Evolutionary conservation across 805 yeast species (phyloP), one percentile per base, ranked within the genome.

Genomic region (Saccharomycopsis fibuligera): DNA sequence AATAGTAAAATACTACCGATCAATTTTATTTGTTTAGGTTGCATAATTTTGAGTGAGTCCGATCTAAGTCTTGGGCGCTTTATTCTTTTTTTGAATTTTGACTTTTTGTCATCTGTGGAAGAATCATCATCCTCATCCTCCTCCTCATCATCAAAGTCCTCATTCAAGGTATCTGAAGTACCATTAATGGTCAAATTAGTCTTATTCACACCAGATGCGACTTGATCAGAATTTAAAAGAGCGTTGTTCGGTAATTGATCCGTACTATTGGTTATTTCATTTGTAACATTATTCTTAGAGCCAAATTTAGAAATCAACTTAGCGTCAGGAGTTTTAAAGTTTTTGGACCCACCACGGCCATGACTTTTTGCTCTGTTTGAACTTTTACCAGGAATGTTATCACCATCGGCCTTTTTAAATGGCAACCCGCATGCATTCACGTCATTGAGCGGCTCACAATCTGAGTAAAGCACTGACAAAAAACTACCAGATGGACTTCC

Each of bases 341-440:
- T 41, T 19, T 10, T 29, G 23, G n/a, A 27, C 17, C 23, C 1
- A 21, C 14, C 36, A 23, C 25, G 10, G n/a, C 2, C 10, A 4
- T 19, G 8, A 24, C 27, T 16, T 25, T 29, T 36, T 35, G 23
- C 8, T 10, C 16, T 16, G 19, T 21, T 21, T 38, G 29, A 37
- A 23, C 39, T 25, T 37, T 23, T 48, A 10, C n/a, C 25, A 17
- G 33, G 25, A 16, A 5, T 14, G 16, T 16, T n/a, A n/a, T n/a
- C n/a, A 10, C 52, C 50, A 33, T 71, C 73, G 24, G 61, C 65
- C 50, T 73, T 73, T 57, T 69, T 73, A 59, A 73, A 73, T 3
- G 79, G 78, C 14, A 75, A 61, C 45, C 67, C 65, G 55, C 79
- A 74, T 2, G 78, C 76, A 57, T 75, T 74, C 24, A 73, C 70